Conservation (phyloP, 345 rosid species). For the Sonneratia alba region DNA sequence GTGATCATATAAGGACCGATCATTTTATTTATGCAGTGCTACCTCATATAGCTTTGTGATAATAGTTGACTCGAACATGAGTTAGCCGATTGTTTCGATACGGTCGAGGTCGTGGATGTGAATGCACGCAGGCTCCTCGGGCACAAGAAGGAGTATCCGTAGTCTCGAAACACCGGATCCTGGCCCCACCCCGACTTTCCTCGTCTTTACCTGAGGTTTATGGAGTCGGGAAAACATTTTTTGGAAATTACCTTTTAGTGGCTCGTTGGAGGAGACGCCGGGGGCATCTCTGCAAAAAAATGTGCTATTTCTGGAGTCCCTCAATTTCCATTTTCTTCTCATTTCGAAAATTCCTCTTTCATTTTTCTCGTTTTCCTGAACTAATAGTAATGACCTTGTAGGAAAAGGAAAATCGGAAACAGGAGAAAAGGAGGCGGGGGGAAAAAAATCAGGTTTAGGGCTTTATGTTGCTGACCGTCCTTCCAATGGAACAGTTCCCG, state of each 20-base stretch:
- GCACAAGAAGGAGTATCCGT: neutral
- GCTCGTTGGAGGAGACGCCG: neutral
- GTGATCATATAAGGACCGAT: too few species aligned
- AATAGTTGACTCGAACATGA: too few species aligned
- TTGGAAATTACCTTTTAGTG: neutral
- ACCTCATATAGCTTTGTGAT: too few species aligned
- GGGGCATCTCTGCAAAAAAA: neutral
- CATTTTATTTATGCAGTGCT: too few species aligned
- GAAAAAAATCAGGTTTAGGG: neutral
- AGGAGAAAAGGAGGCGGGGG: neutral
- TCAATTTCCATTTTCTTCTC: neutral
- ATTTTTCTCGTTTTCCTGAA: neutral
- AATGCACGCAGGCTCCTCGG: too few species aligned
- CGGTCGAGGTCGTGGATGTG: too few species aligned
- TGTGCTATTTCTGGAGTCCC: conserved; percentile 1
- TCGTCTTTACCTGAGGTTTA: too few species aligned
- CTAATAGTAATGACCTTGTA: neutral
- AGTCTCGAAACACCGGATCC: too few species aligned
- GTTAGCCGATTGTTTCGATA: too few species aligned
- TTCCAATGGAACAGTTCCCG: conserved; percentile 1
- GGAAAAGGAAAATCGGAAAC: neutral
- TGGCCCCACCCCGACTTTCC: neutral
- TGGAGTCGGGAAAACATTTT: neutral
- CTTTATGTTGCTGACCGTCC: neutral
- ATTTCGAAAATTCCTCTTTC: neutral